A percentile compares a stretch with the other conserved stretches of the same genome.
phyloP scores from a whole-genome alignment of 73 alveolate genomes.

The Paraurostyla sp. region DNA sequence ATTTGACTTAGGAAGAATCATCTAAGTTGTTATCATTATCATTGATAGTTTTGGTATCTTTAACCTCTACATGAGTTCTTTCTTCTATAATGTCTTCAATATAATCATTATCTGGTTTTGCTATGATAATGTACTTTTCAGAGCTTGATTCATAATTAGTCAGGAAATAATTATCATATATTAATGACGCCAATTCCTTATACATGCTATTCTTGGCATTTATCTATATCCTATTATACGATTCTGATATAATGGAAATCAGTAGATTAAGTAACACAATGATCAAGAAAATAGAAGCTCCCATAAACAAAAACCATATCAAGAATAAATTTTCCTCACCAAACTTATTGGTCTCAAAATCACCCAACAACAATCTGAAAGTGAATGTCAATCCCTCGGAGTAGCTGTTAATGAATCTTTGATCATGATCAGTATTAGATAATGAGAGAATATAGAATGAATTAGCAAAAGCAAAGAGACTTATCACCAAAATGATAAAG shows the following conservation, averaged over 20 bases:
- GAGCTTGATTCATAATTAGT: conserved; percentile 23
- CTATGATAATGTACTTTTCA: conserved; percentile 1
- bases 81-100: conserved; percentile 34
- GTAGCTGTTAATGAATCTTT: conserved; percentile 30
- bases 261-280: conserved; percentile 50
- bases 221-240: conserved; percentile 5
- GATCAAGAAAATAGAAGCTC: conserved; percentile 27
- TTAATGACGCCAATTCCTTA: conserved; percentile 40
- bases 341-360: conserved; percentile 42
- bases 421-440: conserved; percentile 16
- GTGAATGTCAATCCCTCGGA: conserved; percentile 22
- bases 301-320: conserved; percentile 17
- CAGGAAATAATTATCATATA: conserved; percentile 22
- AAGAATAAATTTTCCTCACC: neutral
- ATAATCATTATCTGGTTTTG: conserved; percentile 25
- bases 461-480: conserved; percentile 47
- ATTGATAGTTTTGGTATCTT: neutral
- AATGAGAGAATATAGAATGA: neutral
- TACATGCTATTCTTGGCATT: conserved; percentile 28
- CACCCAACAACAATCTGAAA: conserved; percentile 45
- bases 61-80: neutral
- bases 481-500: conserved; percentile 26
- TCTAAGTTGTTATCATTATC: too few species aligned
- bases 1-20: neutral
- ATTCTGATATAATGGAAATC: conserved; percentile 44